Conservation (phyloP, 768 basidiomycete genomes). For the Boletus fagicola region DNA sequence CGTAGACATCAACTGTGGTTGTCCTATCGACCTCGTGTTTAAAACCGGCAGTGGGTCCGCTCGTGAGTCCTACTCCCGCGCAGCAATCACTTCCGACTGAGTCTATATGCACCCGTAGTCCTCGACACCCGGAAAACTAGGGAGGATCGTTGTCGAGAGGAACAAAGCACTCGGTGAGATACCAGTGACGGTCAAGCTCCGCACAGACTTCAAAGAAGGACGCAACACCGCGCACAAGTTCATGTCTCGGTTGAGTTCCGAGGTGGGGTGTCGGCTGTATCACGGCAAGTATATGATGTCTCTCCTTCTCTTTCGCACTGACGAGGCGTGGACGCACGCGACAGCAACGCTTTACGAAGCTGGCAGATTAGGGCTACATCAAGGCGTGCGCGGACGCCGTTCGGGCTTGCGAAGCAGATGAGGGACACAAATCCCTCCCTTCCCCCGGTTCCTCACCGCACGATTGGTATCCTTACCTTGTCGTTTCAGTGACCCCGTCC, state of each 20-base stretch:
- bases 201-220: slow-evolving; percentile 89
- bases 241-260: slow-evolving; percentile 71
- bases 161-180: slow-evolving; percentile 85
- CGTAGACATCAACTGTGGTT: slow-evolving; percentile 92
- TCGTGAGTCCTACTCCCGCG: slow-evolving; percentile 46
- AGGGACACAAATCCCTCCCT: too few species aligned
- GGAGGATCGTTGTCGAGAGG: slow-evolving; percentile 89
- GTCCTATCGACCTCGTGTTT: slow-evolving; percentile 95
- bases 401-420: too few species aligned
- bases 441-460: background rate
- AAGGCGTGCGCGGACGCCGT: slow-evolving; percentile 80
- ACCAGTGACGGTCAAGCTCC: slow-evolving; percentile 87
- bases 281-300: slow-evolving; percentile 31
- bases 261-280: slow-evolving; percentile 48
- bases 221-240: slow-evolving; percentile 86
- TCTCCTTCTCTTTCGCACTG: background rate
- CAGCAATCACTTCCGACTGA: background rate
- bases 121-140: slow-evolving; percentile 82
- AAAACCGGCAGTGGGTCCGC: slow-evolving; percentile 88
- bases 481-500: slow-evolving; percentile 66
- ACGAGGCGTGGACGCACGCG: slow-evolving; percentile 31
- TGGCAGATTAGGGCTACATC: slow-evolving; percentile 96
- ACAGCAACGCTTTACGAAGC: slow-evolving; percentile 89
- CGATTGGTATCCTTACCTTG: background rate
- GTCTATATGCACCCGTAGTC: slow-evolving; percentile 46